Evolutionary conservation across 169 alveolate genomes (phyloP).

Genomic region (Plasmodium knowlesi): DNA sequence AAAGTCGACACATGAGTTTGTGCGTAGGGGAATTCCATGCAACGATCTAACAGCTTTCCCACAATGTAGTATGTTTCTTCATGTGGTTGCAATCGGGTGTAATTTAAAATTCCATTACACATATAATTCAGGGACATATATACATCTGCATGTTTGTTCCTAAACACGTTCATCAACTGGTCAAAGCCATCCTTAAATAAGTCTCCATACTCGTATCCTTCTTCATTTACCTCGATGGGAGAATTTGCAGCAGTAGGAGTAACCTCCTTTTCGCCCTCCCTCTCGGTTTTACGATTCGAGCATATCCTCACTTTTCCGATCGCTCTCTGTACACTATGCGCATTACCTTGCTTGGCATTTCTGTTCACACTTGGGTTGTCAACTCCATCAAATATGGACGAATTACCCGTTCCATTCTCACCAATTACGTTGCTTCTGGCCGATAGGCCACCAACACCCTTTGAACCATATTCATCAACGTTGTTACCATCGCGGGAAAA

Average conservation of each 20-base stretch:
- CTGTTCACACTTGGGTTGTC: not conserved
- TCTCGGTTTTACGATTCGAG: not conserved
- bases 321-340: not conserved
- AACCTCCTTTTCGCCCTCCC: not conserved
- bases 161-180: conserved; percentile 40
- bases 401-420: not conserved
- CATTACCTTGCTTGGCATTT: not conserved
- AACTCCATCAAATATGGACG: not conserved
- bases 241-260: not conserved
- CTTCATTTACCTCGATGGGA: not conserved
- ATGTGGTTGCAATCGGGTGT: conserved; percentile 35
- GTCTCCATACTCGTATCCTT: not conserved
- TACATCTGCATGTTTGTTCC: conserved; percentile 18
- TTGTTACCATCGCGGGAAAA: not conserved
- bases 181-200: conserved; percentile 38
- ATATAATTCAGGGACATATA: conserved; percentile 26
- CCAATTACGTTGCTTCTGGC: not conserved
- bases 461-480: not conserved
- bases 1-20: conserved; percentile 18
- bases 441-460: not conserved
- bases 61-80: conserved; percentile 43
- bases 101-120: conserved; percentile 67
- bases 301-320: not conserved
- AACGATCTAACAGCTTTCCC: conserved; percentile 22
- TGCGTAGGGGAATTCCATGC: conserved; percentile 31